Evolutionary conservation across 306 rosid genomes (phyloP), one percentile per base, ranked within the genome.

Genomic region (Pterocarpus macrocarpus): DNA sequence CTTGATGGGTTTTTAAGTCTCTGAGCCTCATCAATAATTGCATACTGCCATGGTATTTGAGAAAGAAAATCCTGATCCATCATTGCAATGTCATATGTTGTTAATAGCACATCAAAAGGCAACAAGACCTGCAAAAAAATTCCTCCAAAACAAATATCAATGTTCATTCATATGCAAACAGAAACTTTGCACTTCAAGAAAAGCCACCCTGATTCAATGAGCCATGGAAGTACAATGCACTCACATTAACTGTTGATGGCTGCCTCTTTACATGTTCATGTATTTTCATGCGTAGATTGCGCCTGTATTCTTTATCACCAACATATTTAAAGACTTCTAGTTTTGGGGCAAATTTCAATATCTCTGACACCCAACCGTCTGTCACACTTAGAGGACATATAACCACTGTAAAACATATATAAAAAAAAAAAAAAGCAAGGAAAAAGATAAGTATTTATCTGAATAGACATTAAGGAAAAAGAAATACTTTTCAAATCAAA

Each of bases 1-100:
- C 97, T 95, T 78, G 92, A 88, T 28, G 97, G 92, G 78, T 95
- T 95, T 80, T 95, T 95, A 71, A 95, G 99, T 86, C 99, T 80
- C 79, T 95, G 99, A 75, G 99, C 97, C 89, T 95, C 99, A 85
- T 95, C 97, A 79, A 95, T 89, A 82, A 95, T 85, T 73, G 95
- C 90, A 84, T 88, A 90, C 57, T 89, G 87, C 99, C 99, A 95
- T n/a, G 97, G 90, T 87, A 93, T 89, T 86, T 93, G 99, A 89
- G 94, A 90, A 80, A 95, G 97, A 78, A 95, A 93, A 86, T 95
- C 99, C 81, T 93, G 94, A 85, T 95, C 99, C 80, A 85, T 84
- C 93, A 93, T 66, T 50, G 91, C 95, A 17, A 91, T 91, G 83
- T 95, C 97, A 83, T 95, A 93, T 16, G 99, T 88, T 28, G 99